Evolutionary conservation across 2,329 filamentous ascomycete genomes (phyloP).

Genomic region (Talaromyces sp.): DNA sequence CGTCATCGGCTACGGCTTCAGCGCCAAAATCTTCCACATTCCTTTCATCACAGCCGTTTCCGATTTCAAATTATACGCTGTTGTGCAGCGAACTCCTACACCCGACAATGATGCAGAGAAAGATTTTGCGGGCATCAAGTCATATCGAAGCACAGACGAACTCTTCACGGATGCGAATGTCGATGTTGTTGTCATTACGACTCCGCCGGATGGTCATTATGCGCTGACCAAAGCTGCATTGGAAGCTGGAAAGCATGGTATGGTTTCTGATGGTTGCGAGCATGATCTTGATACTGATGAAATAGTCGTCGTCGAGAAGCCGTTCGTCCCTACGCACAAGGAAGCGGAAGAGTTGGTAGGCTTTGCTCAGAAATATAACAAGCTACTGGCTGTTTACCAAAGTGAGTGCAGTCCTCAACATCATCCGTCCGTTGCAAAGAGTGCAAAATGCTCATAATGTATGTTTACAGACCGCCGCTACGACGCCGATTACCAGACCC

Average conservation of each 20-base stretch:
- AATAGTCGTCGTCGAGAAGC: conserved; percentile 72
- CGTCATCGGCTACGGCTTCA: conserved; percentile 59
- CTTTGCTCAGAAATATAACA: conserved; percentile 51
- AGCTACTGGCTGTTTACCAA: conserved; percentile 66
- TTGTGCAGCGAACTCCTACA: conserved; percentile 70
- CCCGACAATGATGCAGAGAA: conserved; percentile 62
- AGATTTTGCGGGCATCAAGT: conserved; percentile 63
- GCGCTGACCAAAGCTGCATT: conserved; percentile 61
- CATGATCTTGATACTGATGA: not conserved
- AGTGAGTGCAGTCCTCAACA: conserved; percentile 35
- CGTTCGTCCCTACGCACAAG: conserved; percentile 67
- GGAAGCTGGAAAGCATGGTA: conserved; percentile 64
- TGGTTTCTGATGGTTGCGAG: not conserved
- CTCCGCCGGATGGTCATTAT: conserved; percentile 69
- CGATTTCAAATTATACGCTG: conserved; percentile 64
- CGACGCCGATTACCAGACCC: conserved; percentile 72
- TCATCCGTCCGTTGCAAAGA: not conserved
- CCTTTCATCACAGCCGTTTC: conserved; percentile 66
- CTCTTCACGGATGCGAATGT: conserved; percentile 63
- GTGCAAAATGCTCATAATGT: not conserved
- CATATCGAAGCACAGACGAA: conserved; percentile 60
- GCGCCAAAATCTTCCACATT: conserved; percentile 79
- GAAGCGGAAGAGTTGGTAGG: conserved; percentile 63
- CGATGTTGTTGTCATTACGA: conserved; percentile 68
- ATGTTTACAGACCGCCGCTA: conserved; percentile 59